Evolutionary conservation across 73 alveolate genomes (phyloP).

Genomic region (Blepharisma japonicum): DNA sequence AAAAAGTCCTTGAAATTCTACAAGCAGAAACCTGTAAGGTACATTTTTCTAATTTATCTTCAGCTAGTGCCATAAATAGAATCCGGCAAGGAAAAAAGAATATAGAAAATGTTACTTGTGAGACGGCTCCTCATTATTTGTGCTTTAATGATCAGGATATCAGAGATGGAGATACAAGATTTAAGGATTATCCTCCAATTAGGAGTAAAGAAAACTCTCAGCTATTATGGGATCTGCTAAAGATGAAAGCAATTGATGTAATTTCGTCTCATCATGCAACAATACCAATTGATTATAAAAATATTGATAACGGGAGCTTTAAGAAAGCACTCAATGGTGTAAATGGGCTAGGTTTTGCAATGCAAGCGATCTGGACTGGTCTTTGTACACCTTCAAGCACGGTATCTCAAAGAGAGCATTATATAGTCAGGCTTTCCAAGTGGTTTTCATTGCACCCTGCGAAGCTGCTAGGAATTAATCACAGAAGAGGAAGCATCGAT

Average conservation of each 20-base stretch:
- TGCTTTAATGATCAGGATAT: not conserved
- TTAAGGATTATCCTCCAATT: not conserved
- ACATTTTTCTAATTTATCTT: not conserved
- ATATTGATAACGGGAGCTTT: not conserved
- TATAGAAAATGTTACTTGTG: not conserved
- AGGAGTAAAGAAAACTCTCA: not conserved
- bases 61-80: not conserved
- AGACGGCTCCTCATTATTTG: not conserved
- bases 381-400: not conserved
- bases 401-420: not conserved
- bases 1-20: constrained; percentile 1
- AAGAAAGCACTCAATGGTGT: not conserved
- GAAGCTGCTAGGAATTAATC: not conserved
- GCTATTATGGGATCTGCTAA: not conserved
- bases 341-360: not conserved
- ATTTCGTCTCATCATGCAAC: not conserved
- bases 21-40: not conserved
- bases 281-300: not conserved
- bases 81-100: not conserved
- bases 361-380: not conserved
- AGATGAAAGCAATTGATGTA: not conserved
- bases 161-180: not conserved
- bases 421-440: not conserved
- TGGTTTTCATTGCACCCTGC: not conserved
- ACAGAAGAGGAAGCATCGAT: not conserved